Base-by-base conservation (phyloP, 371 early-diverging fungal genomes). In the Mortierella sp. region DNA sequence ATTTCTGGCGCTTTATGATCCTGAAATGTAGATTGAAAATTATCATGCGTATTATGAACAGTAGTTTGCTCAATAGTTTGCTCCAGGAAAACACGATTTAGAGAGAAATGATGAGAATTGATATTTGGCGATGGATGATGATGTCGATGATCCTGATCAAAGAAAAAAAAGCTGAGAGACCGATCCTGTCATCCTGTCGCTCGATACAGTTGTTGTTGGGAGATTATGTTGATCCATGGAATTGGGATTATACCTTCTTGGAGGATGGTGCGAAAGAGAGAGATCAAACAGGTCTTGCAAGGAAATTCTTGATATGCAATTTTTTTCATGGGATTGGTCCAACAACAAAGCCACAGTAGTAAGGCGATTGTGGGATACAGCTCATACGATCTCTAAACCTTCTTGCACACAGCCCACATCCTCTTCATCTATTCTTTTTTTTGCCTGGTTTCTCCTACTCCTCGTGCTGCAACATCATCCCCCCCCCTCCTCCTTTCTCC, bases 201-300 rank as follows among this genome's bases (percentile, higher is more conserved):
- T 43, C 12, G 9, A 14, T 12, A 43, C 12, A 1, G 43, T 43
- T 12, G 14, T 43, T 12, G 43, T 4, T 30, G 30, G 30, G 30
- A 30, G 59, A 9, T 9, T 32, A 61, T 10, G 64, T 18, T 63
- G 18, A 51, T 22, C 52, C 37, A 26, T 66, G 54, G 57, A 24
- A 54, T 39, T 45, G 43, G 3, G 9, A 62, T 37, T 62, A 28
- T n/a, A 20, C 20, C 39, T 24, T 55, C 24, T 62, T 62, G 22
- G 28, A 28, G 40, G 47, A 49, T 63, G 63, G 30, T 63, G 63
- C 43, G 62, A 63, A 20, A 58, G 40, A 61, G 61, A 61, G 20
- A 39, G 61, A 39, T 37, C 35, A 39, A 61, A 40, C 22, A 32
- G 30, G 14, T 5, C 5, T 5, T 22, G 62, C 11, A 47, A 24